phyloP scores from a whole-genome alignment of 306 rosid genomes.

The Quercus agrifolia region DNA sequence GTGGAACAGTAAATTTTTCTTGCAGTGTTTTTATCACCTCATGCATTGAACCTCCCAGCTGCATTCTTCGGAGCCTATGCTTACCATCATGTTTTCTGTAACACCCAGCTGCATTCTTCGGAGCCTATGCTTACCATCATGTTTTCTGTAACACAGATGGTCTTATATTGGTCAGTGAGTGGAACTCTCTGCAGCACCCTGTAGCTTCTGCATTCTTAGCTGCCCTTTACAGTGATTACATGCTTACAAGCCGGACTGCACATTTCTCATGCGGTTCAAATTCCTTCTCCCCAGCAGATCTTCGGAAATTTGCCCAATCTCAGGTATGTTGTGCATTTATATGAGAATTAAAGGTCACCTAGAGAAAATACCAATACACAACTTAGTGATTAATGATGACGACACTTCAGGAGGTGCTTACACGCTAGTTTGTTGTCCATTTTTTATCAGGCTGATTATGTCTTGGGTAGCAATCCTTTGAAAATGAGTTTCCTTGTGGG shows the following conservation, averaged over 20 bases:
- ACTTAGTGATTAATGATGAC: constrained; percentile 12
- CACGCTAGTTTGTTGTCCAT: constrained; percentile 1
- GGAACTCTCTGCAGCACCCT: constrained; percentile 95
- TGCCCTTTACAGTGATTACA: constrained; percentile 82
- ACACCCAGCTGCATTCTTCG: neutral
- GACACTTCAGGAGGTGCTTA: constrained; percentile 1
- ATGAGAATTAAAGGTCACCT: neutral
- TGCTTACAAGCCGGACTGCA: constrained; percentile 72
- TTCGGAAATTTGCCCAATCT: constrained; percentile 69
- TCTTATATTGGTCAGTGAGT: constrained; percentile 78
- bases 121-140: neutral
- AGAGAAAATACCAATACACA: neutral
- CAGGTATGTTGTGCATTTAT: constrained; percentile 51
- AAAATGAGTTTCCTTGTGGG: constrained; percentile 84
- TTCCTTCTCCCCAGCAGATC: constrained; percentile 60
- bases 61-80: neutral
- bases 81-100: constrained; percentile 2
- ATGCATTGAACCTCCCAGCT: neutral
- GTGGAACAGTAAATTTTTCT: neutral
- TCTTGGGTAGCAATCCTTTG: constrained; percentile 86
- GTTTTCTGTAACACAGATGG: constrained; percentile 48
- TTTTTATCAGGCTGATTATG: constrained; percentile 73
- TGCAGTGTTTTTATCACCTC: neutral
- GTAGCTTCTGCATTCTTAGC: constrained; percentile 96
- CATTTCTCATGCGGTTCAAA: constrained; percentile 54